Conservation (phyloP, 2,329 filamentous ascomycete species). For the Claviceps monticola region DNA sequence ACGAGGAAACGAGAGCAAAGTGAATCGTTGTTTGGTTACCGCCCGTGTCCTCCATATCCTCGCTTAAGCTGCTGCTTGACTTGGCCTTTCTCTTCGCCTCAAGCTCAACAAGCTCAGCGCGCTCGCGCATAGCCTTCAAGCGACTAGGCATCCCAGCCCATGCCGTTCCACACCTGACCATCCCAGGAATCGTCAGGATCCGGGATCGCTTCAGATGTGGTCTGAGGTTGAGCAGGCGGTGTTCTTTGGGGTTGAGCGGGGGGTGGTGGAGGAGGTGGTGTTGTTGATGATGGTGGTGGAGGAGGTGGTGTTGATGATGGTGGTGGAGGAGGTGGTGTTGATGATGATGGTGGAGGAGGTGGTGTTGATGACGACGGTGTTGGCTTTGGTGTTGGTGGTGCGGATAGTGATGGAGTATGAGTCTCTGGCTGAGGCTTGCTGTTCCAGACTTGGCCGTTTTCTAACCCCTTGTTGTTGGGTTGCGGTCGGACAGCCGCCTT, state of each 20-base stretch:
- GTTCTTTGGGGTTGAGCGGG: not conserved
- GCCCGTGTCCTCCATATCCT: not conserved
- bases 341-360: not conserved
- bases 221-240: not conserved
- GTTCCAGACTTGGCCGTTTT: conserved; percentile 1
- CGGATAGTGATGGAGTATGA: not conserved
- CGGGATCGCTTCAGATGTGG: not conserved
- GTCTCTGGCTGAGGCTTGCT: not conserved
- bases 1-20: not conserved
- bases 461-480: not conserved
- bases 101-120: not conserved
- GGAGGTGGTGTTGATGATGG: too few relatives aligned
- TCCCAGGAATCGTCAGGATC: not conserved
- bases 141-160: not conserved
- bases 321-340: not conserved
- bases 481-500: not conserved
- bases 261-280: not conserved
- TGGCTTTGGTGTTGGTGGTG: not conserved
- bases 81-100: not conserved
- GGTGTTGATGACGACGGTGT: not conserved
- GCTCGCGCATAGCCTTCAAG: not conserved
- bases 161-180: conserved; percentile 5
- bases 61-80: not conserved
- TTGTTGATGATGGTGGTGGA: not conserved
- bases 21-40: not conserved